Evolutionary conservation across 2,329 filamentous ascomycete species (phyloP).

Genomic region (Colletotrichum incanum): DNA sequence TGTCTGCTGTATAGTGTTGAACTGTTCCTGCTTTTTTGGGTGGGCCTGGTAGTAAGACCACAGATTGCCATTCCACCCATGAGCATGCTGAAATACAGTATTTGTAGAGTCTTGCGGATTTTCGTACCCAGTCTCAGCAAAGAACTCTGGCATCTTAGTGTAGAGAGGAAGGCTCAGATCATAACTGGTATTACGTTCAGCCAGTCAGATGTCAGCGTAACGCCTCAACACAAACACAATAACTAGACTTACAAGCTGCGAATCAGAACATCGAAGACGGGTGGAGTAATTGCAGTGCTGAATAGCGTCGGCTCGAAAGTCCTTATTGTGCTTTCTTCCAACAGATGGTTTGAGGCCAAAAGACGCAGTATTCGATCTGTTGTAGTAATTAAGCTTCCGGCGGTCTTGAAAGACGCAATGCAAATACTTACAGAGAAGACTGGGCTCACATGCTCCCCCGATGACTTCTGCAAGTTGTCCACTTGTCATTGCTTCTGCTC

Average conservation of each 20-base stretch:
- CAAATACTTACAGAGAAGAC: not conserved
- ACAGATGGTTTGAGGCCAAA: constrained; percentile 13
- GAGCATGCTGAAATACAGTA: constrained; percentile 16
- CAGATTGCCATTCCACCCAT: constrained; percentile 8
- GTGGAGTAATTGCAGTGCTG: constrained; percentile 3
- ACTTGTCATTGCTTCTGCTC: constrained; percentile 5
- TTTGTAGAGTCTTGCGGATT: constrained; percentile 8
- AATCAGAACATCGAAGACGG: constrained; percentile 8
- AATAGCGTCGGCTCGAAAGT: constrained; percentile 15
- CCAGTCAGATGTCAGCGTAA: rapidly evolving
- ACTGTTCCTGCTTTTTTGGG: constrained; percentile 19
- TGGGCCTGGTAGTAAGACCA: constrained; percentile 26
- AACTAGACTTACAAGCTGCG: not conserved
- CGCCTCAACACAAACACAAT: rapidly evolving
- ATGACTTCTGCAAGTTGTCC: not conserved
- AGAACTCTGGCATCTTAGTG: constrained; percentile 4
- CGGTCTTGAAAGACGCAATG: no score
- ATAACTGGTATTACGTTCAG: not conserved
- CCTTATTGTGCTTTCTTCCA: not conserved
- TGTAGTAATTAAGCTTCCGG: not conserved
- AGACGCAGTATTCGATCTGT: constrained; percentile 20
- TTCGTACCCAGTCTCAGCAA: constrained; percentile 5
- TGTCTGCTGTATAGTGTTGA: constrained; percentile 21
- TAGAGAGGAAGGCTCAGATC: constrained; percentile 16
- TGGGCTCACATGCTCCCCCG: not conserved